Conservation (phyloP, 768 basidiomycete species). For the Leccinum uliginosum region DNA sequence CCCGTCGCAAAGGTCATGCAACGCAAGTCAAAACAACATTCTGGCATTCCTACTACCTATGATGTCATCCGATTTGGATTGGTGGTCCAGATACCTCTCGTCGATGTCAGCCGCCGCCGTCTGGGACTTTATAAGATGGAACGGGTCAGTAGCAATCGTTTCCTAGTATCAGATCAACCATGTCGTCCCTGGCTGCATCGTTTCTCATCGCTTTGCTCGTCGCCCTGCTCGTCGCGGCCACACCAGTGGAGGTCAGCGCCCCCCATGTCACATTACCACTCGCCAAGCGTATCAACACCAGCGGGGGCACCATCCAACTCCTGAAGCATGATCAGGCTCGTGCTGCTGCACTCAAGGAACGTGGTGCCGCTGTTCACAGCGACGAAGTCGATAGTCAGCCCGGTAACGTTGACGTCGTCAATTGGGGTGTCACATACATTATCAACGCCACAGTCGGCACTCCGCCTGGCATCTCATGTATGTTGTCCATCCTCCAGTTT, state of each 20-base stretch:
- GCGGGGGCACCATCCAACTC: constrained; percentile 42
- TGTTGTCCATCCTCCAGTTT: constrained; percentile 10
- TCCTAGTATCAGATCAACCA: not conserved
- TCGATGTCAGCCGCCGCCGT: not conserved
- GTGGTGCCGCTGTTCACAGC: constrained; percentile 25
- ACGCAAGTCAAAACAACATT: not conserved
- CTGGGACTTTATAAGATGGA: not conserved
- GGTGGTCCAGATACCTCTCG: not conserved
- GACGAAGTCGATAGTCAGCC: constrained; percentile 15
- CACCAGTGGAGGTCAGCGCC: constrained; percentile 38
- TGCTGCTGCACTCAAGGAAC: constrained; percentile 39
- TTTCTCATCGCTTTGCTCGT: constrained; percentile 40
- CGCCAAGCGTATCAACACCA: constrained; percentile 49
- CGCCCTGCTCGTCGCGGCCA: constrained; percentile 42
- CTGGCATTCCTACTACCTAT: not conserved
- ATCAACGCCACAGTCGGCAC: constrained; percentile 48
- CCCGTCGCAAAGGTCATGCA: not conserved
- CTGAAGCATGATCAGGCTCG: constrained; percentile 49
- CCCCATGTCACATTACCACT: constrained; percentile 42
- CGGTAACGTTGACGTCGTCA: constrained; percentile 37
- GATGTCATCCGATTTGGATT: not conserved
- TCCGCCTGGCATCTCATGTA: constrained; percentile 51
- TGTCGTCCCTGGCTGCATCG: not conserved
- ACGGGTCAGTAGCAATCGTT: not conserved
- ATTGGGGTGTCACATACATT: constrained; percentile 33